phyloP scores from a whole-genome alignment of 148 eudicot genomes.

The Beta vulgaris region DNA sequence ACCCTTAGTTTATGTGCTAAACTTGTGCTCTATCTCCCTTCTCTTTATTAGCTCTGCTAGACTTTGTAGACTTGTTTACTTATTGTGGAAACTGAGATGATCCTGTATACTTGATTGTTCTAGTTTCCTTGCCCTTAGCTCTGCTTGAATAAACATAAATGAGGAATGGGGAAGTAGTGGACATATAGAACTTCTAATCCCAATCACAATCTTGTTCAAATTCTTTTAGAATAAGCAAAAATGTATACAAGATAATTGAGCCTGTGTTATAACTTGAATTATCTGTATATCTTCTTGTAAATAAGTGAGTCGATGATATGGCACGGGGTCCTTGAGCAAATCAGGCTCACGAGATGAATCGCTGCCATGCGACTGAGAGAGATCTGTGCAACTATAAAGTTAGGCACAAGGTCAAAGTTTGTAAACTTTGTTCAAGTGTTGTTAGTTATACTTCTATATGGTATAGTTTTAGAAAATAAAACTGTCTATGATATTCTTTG shows the following conservation, averaged over 20 bases:
- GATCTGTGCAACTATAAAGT: no score
- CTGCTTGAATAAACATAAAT: no score
- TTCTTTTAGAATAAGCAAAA: neutral
- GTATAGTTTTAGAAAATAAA: no score
- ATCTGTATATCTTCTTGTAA: neutral
- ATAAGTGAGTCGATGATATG: neutral
- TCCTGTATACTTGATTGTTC: neutral
- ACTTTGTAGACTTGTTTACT: no score
- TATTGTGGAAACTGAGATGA: neutral
- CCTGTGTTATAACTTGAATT: neutral
- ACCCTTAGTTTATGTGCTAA: neutral
- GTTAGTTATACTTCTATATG: no score
- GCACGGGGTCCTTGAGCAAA: no score
- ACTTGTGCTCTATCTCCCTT: neutral
- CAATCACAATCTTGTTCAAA: neutral
- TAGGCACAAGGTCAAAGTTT: no score
- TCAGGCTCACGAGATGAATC: no score
- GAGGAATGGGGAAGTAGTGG: neutral
- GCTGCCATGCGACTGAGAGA: no score
- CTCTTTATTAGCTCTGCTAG: neutral
- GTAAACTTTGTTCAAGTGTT: no score
- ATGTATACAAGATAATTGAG: neutral
- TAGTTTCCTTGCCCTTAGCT: neutral
- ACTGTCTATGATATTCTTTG: no score
- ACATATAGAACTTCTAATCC: neutral